These are phyloP conservation scores for Fusarium coffeatum DNA, from an alignment of 2,329 filamentous ascomycete species.

Conservation along the genomic window DNA sequence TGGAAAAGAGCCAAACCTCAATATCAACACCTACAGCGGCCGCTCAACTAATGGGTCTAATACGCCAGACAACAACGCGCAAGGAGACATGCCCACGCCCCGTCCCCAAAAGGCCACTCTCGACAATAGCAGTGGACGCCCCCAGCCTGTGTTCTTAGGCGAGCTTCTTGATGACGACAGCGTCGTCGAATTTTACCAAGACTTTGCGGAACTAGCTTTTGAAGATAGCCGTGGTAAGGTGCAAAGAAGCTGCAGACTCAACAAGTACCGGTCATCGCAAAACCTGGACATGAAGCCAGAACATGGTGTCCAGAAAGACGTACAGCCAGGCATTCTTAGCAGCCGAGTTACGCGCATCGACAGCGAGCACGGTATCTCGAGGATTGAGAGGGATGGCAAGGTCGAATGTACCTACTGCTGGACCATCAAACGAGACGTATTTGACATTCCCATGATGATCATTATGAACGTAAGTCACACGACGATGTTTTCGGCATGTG, in stretches of 20 bases:
- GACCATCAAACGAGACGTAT: constrained; percentile 96
- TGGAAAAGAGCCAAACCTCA: constrained; percentile 87
- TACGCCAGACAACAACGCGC: constrained; percentile 52
- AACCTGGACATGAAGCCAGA: constrained; percentile 55
- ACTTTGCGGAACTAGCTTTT: constrained; percentile 92
- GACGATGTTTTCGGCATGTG: background rate
- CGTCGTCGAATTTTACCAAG: constrained; percentile 94
- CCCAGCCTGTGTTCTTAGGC: constrained; percentile 87
- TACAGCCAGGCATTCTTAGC: constrained; percentile 62
- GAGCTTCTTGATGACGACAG: constrained; percentile 94
- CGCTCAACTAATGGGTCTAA: constrained; percentile 55
- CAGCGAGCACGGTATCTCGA: constrained; percentile 82
- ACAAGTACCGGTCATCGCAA: constrained; percentile 88
- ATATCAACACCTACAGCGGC: constrained; percentile 72
- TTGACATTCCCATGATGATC: constrained; percentile 98
- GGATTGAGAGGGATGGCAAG: constrained; percentile 86
- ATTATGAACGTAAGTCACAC: constrained; percentile 88
- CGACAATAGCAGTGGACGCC: constrained; percentile 60
- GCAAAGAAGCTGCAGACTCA: constrained; percentile 82
- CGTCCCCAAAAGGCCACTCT: constrained; percentile 59
- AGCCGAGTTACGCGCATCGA: constrained; percentile 71
- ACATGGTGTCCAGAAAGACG: constrained; percentile 59
- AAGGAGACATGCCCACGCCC: constrained; percentile 63
- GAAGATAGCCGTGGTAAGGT: constrained; percentile 89
- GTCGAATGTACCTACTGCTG: constrained; percentile 96